A percentile compares a stretch with the other conserved stretches of the same genome.
phyloP scores from a whole-genome alignment of 1,139 yeast genomes.

The Saccharomycopsis phalli region DNA sequence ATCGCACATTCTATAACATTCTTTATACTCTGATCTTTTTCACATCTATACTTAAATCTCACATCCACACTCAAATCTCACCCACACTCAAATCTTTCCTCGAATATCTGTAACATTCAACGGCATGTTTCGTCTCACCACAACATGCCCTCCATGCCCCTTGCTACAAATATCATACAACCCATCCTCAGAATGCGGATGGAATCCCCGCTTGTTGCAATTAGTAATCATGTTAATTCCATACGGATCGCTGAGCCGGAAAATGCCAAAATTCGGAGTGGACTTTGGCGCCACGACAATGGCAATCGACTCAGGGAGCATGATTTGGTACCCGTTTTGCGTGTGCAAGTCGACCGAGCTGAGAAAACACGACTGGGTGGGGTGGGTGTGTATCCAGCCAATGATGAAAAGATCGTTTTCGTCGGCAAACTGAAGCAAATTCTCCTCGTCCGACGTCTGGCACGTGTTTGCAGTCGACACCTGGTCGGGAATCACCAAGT shows the following conservation, averaged over 20 bases:
- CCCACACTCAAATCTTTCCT: too few relatives aligned
- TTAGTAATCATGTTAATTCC: constrained; percentile 44
- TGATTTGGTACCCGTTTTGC: constrained; percentile 52
- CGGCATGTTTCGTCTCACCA: constrained; percentile 34
- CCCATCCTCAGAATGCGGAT: constrained; percentile 44
- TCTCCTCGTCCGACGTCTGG: constrained; percentile 46
- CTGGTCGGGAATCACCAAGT: constrained; percentile 50
- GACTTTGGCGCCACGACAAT: constrained; percentile 49
- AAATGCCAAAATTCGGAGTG: constrained; percentile 42
- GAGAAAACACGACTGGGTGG: constrained; percentile 55
- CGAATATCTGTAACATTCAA: constrained; percentile 39
- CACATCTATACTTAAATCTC: too few relatives aligned
- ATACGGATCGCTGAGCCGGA: constrained; percentile 52
- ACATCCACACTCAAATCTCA: too few relatives aligned
- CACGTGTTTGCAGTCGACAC: constrained; percentile 52
- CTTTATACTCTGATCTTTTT: too few relatives aligned
- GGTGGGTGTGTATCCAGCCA: constrained; percentile 67
- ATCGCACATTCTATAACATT: too few relatives aligned
- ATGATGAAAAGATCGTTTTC: constrained; percentile 43
- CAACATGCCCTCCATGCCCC: constrained; percentile 40
- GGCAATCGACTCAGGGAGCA: constrained; percentile 61
- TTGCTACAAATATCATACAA: constrained; percentile 39
- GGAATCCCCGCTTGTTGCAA: constrained; percentile 42
- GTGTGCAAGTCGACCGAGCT: constrained; percentile 57
- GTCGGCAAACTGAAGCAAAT: constrained; percentile 46